Evolutionary conservation across 83 land plant species (phyloP).

Genomic region (Thuja plicata): DNA sequence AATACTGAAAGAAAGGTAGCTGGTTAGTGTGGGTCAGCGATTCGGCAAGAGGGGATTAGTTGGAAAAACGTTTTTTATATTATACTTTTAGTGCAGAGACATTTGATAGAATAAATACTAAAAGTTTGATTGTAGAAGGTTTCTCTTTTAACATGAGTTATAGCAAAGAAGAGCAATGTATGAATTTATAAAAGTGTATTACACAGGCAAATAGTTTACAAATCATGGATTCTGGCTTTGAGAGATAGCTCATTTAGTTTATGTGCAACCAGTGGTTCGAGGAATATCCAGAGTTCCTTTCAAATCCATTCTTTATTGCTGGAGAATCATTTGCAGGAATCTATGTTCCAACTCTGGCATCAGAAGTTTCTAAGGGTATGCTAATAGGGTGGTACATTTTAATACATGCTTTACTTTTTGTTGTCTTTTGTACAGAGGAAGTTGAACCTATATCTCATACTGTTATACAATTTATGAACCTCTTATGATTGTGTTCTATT

Average conservation of each 20-base stretch:
- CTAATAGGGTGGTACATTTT: neutral
- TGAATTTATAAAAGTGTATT: neutral
- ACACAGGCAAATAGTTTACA: neutral
- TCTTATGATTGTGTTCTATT: slow-evolving; percentile 5
- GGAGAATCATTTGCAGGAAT: slow-evolving; percentile 97
- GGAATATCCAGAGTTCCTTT: slow-evolving; percentile 68
- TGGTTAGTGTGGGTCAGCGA: neutral
- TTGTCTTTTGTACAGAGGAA: slow-evolving; percentile 3
- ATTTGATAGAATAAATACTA: neutral
- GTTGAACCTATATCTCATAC: neutral
- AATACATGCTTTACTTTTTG: neutral
- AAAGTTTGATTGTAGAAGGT: neutral
- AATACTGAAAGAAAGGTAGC: neutral
- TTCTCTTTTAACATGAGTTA: neutral
- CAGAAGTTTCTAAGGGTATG: slow-evolving; percentile 74
- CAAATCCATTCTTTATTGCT: slow-evolving; percentile 71
- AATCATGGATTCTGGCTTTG: neutral
- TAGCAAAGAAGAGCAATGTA: neutral
- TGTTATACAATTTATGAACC: neutral
- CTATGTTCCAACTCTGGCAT: slow-evolving; percentile 85
- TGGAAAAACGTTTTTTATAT: neutral
- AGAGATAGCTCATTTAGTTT: neutral
- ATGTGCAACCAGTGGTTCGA: slow-evolving; percentile 71
- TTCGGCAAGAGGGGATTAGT: neutral
- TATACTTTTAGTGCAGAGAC: neutral